These are phyloP conservation scores for Ampelocalamus luodianensis DNA, from an alignment of 176 grass and related monocot species.

Conservation along the genomic window DNA sequence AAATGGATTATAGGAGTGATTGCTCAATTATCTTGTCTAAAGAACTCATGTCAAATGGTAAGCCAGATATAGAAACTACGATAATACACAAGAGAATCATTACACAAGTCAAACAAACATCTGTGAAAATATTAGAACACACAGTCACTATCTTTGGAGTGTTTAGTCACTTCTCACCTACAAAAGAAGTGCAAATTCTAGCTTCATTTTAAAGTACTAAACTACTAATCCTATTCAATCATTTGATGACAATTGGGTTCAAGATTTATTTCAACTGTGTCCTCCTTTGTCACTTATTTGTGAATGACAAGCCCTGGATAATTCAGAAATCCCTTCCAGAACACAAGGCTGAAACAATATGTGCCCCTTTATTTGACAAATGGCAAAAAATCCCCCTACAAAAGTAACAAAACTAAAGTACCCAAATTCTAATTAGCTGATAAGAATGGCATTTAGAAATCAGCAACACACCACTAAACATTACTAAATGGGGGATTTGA, in stretches of 20 bases:
- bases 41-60: constrained; percentile 11
- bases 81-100: constrained; percentile 1
- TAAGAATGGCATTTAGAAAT: neutral
- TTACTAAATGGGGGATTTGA: neutral
- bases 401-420: neutral
- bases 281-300: neutral
- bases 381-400: neutral
- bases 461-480: constrained; percentile 3
- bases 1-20: constrained; percentile 14
- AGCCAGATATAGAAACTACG: neutral
- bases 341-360: constrained; percentile 3
- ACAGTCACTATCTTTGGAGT: neutral
- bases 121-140: constrained; percentile 8
- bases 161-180: neutral
- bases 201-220: neutral
- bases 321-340: neutral
- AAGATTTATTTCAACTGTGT: constrained; percentile 18
- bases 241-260: constrained; percentile 11
- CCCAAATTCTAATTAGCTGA: neutral
- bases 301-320: neutral
- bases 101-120: neutral
- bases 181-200: constrained; percentile 18
- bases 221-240: neutral
- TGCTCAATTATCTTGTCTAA: constrained; percentile 8
- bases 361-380: constrained; percentile 3